Evolutionary conservation across 768 basidiomycete species (phyloP).

Genomic region (Suillus discolor): DNA sequence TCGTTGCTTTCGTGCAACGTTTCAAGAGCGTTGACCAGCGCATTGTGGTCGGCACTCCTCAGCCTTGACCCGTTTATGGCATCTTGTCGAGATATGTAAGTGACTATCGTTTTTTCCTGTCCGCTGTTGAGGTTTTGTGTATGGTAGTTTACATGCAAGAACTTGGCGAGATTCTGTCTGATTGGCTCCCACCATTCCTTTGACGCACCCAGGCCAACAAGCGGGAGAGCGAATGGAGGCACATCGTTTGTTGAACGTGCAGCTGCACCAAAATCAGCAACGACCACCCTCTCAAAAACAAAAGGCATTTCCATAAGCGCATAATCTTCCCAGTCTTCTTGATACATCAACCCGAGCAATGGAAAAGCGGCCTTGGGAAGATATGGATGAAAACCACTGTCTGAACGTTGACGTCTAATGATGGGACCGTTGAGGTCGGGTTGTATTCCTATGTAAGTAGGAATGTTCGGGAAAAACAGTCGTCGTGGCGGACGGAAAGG

Average conservation of each 20-base stretch:
- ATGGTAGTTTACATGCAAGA: constrained; percentile 38
- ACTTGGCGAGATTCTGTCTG: constrained; percentile 43
- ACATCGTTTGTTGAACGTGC: constrained; percentile 30
- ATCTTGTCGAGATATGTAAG: constrained; percentile 68
- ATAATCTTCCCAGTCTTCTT: constrained; percentile 80
- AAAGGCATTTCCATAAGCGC: constrained; percentile 68
- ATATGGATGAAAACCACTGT: constrained; percentile 72
- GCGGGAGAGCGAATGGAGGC: constrained; percentile 40
- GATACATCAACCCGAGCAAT: constrained; percentile 63
- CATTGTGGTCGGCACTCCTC: constrained; percentile 55
- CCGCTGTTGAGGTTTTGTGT: constrained; percentile 17
- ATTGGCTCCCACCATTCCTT: constrained; percentile 74
- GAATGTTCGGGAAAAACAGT: constrained; percentile 72
- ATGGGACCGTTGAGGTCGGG: constrained; percentile 35
- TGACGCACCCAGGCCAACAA: constrained; percentile 44
- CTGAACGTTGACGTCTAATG: constrained; percentile 44
- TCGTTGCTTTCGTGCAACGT: constrained; percentile 52
- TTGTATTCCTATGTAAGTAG: constrained; percentile 51
- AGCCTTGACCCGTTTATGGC: constrained; percentile 54
- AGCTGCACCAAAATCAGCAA: constrained; percentile 78
- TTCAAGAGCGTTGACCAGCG: constrained; percentile 58
- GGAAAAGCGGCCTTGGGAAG: constrained; percentile 78
- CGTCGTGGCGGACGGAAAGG: constrained; percentile 72
- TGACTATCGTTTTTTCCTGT: constrained; percentile 51
- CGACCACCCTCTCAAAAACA: constrained; percentile 72